Percentiles rank a stretch among this genome's conserved stretches.
Evolutionary conservation across 306 rosid species (phyloP).

Genomic region (Senna tora): DNA sequence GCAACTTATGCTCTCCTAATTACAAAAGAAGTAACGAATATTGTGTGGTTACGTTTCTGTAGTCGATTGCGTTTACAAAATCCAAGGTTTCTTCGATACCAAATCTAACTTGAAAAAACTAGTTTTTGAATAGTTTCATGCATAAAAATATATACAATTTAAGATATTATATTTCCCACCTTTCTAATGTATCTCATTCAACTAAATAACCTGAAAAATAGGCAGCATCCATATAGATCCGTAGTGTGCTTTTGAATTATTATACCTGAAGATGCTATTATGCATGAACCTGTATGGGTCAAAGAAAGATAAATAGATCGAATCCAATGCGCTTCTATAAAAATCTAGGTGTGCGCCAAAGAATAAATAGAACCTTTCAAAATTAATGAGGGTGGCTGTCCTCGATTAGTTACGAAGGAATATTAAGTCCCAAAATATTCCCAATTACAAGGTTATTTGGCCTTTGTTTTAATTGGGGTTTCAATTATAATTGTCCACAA

Average conservation of each 20-base stretch:
- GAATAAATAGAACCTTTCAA: conserved; percentile 15
- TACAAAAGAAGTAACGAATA: not conserved
- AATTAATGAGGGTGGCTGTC: conserved; percentile 1
- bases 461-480: conserved; percentile 4
- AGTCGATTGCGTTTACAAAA: conserved; percentile 10
- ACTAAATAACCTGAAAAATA: conserved; percentile 7
- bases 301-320: conserved; percentile 31
- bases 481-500: too few species aligned
- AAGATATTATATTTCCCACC: not conserved
- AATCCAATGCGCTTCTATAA: conserved; percentile 44
- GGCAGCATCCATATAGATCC: conserved; percentile 36
- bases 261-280: conserved; percentile 31
- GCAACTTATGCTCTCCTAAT: not conserved
- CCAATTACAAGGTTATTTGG: not conserved
- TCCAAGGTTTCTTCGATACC: conserved; percentile 33
- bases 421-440: conserved; percentile 30
- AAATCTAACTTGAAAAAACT: conserved; percentile 9
- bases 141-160: too few species aligned
- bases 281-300: conserved; percentile 47
- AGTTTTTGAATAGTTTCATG: not conserved
- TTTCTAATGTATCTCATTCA: not conserved
- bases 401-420: conserved; percentile 3
- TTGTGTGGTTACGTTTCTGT: not conserved
- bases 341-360: conserved; percentile 19
- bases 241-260: conserved; percentile 27